Conservation (phyloP, 129 eudicot species). For the Artemisia argyi region DNA sequence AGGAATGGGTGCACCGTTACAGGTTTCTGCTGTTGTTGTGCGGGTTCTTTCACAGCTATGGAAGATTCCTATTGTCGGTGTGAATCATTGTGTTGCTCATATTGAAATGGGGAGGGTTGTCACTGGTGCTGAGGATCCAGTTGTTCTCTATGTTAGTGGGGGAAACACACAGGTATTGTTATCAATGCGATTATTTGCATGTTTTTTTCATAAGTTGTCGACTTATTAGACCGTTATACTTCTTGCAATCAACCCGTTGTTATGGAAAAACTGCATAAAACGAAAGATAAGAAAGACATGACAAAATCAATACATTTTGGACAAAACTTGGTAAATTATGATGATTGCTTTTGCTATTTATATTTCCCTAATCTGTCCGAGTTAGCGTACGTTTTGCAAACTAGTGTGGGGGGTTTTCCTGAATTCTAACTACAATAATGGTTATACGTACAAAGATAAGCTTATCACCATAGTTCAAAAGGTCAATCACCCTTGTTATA, state of each 20-base stretch:
- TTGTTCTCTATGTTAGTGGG: constrained; percentile 91
- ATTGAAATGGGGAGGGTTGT: constrained; percentile 97
- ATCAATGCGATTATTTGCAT: background rate
- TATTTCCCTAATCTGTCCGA: too few species aligned
- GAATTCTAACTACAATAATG: background rate
- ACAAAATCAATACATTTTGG: background rate
- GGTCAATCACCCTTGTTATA: background rate
- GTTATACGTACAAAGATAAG: background rate
- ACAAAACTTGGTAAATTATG: background rate
- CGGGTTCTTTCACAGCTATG: constrained; percentile 86
- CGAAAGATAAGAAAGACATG: background rate
- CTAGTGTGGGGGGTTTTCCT: too few species aligned
- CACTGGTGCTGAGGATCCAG: constrained; percentile 90
- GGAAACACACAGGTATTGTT: constrained; percentile 76
- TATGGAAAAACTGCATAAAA: background rate
- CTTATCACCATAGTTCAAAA: background rate
- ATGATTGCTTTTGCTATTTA: too few species aligned
- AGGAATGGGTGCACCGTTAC: constrained; percentile 93
- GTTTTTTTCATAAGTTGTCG: background rate
- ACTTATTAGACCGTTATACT: background rate
- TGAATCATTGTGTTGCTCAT: constrained; percentile 97
- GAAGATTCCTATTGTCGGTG: constrained; percentile 93
- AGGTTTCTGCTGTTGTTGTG: constrained; percentile 80
- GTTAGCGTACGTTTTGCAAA: background rate
- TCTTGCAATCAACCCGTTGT: background rate